Percentiles rank a stretch among this genome's conserved stretches.
These are phyloP conservation scores for Candida argentea DNA, from an alignment of 805 yeast species.

Conservation along the genomic window DNA sequence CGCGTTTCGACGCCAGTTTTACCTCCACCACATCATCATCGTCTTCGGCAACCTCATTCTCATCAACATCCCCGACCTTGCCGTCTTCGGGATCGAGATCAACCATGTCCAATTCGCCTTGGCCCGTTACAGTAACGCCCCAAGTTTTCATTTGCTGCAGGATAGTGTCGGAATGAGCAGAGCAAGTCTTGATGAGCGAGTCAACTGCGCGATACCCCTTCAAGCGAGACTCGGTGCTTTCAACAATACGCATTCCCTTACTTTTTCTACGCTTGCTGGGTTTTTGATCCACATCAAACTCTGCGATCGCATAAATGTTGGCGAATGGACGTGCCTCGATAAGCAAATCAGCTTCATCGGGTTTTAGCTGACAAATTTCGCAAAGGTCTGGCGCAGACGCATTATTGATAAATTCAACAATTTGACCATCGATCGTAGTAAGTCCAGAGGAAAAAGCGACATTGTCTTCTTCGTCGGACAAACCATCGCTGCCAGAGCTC, in stretches of 20 bases:
- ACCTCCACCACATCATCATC: slow-evolving; percentile 25
- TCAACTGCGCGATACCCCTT: slow-evolving; percentile 93
- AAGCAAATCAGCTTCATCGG: slow-evolving; percentile 53
- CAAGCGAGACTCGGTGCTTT: slow-evolving; percentile 57
- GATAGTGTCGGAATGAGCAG: slow-evolving; percentile 63
- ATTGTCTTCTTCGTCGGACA: slow-evolving; percentile 37
- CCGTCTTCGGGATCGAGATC: slow-evolving; percentile 32
- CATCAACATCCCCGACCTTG: slow-evolving; percentile 8
- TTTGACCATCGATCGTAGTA: slow-evolving; percentile 50
- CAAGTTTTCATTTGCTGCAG: slow-evolving; percentile 66
- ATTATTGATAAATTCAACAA: slow-evolving; percentile 67
- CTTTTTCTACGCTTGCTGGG: slow-evolving; percentile 29
- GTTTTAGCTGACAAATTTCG: slow-evolving; percentile 67
- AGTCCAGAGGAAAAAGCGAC: slow-evolving; percentile 24
- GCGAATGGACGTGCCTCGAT: slow-evolving; percentile 63
- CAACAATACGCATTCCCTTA: slow-evolving; percentile 67
- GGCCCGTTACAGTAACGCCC: slow-evolving; percentile 76
- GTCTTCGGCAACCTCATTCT: slow-evolving; percentile 15
- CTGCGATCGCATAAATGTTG: slow-evolving; percentile 49
- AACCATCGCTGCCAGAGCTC: slow-evolving; percentile 43
- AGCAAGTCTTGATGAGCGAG: slow-evolving; percentile 77
- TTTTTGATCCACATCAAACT: slow-evolving; percentile 35
- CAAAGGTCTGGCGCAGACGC: slow-evolving; percentile 67
- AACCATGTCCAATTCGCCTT: slow-evolving; percentile 58
- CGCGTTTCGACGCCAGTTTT: slow-evolving; percentile 12